Percentiles rank a stretch among this genome's conserved stretches.
phyloP scores from a whole-genome alignment of 495 filamentous ascomycete genomes.

The Penicillium cataractarum region DNA sequence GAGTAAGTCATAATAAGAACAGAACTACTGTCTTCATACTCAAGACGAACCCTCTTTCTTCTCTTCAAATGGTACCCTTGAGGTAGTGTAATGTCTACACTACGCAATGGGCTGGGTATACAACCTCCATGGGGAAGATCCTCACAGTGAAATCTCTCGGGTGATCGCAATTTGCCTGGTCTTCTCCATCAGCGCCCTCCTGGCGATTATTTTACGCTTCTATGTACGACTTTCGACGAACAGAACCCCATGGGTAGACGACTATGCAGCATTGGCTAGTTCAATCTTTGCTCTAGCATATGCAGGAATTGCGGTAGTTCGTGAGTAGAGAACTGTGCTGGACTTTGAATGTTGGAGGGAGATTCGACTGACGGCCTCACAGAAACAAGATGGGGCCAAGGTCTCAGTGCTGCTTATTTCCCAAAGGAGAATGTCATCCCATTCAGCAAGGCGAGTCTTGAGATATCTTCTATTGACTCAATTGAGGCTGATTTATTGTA shows the following conservation, averaged over 20 bases:
- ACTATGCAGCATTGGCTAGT: not conserved
- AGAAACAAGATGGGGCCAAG: constrained; percentile 3
- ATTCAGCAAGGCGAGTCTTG: not conserved
- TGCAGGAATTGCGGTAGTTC: not conserved
- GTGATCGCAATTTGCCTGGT: not conserved
- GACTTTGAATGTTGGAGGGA: not conserved
- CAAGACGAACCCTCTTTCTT: not conserved
- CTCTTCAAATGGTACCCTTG: not conserved
- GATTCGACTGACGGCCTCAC: not conserved
- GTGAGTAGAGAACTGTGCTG: not conserved
- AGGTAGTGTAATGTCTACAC: constrained; percentile 1
- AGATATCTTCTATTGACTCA: not conserved
- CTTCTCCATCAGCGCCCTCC: not conserved
- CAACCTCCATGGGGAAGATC: constrained; percentile 31
- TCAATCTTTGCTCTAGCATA: not conserved
- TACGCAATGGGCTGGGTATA: constrained; percentile 38
- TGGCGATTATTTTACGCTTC: not conserved
- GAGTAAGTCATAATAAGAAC: not conserved
- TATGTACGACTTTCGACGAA: not conserved
- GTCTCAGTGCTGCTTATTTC: not conserved
- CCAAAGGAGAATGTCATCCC: not conserved
- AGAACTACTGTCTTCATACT: not conserved
- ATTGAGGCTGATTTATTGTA: not conserved
- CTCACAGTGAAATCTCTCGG: constrained; percentile 22
- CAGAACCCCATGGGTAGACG: not conserved